These are phyloP conservation scores for Picocystis salinarum DNA, from an alignment of 139 green algal genomes.

Conservation along the genomic window DNA sequence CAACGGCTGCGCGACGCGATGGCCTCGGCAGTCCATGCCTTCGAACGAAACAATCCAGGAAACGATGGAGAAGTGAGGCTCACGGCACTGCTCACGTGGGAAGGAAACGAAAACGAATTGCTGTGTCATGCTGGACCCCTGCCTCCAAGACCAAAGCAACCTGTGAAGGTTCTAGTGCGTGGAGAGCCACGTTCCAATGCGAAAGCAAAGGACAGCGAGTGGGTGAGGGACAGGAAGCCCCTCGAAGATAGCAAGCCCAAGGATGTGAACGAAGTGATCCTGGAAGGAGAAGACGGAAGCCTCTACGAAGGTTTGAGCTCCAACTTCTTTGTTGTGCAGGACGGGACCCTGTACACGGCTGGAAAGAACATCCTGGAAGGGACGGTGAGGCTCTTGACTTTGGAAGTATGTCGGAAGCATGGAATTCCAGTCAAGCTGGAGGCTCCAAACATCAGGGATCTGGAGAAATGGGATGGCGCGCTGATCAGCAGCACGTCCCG, in stretches of 20 bases:
- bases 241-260: constrained; percentile 2
- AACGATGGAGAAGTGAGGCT: background rate
- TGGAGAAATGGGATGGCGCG: constrained; percentile 1
- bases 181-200: background rate
- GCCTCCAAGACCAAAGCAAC: background rate
- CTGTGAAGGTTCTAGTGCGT: background rate
- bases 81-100: background rate
- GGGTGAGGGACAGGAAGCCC: background rate
- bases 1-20: background rate
- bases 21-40: background rate
- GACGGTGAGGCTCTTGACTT: constrained; percentile 1
- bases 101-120: background rate
- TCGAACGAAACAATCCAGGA: background rate
- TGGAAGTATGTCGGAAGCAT: constrained; percentile 4
- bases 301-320: constrained; percentile 5
- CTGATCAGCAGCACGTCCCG: constrained; percentile 3
- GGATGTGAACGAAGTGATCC: constrained; percentile 5
- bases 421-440: background rate
- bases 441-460: background rate
- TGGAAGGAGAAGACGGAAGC: background rate
- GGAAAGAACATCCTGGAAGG: constrained; percentile 3
- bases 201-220: background rate
- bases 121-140: background rate
- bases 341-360: background rate
- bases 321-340: constrained; percentile 5